Percentiles rank a stretch among this genome's conserved stretches.
phyloP scores from a whole-genome alignment of 164 flowering plant species.

The Magnolia changhungtana region DNA sequence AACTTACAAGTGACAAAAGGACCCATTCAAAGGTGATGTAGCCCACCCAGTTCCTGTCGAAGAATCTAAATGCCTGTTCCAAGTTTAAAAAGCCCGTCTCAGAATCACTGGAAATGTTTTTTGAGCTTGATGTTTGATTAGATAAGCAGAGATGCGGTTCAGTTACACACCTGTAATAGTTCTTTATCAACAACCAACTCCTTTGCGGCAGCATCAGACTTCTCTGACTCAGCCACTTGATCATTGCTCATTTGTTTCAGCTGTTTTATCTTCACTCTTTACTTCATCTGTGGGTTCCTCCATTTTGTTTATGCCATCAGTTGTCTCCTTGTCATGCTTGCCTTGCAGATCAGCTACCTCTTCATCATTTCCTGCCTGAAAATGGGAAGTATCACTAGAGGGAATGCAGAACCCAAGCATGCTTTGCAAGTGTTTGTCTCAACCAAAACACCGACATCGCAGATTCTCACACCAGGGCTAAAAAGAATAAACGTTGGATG shows the following conservation, averaged over 20 bases:
- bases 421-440: background rate
- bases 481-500: too few species aligned
- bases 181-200: slow-evolving; percentile 59
- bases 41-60: slow-evolving; percentile 83
- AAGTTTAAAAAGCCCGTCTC: slow-evolving; percentile 1
- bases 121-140: background rate
- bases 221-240: slow-evolving; percentile 32
- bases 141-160: background rate
- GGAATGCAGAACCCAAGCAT: background rate
- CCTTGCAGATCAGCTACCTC: slow-evolving; percentile 24
- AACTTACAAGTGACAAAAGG: background rate
- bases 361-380: slow-evolving; percentile 31
- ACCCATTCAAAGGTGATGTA: slow-evolving; percentile 30
- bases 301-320: slow-evolving; percentile 20
- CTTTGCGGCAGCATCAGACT: slow-evolving; percentile 24
- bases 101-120: background rate
- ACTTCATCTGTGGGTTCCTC: slow-evolving; percentile 26
- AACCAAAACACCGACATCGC: too few species aligned
- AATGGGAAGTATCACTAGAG: background rate
- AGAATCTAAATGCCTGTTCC: slow-evolving; percentile 88
- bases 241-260: slow-evolving; percentile 23
- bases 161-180: slow-evolving; percentile 52
- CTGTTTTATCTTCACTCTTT: slow-evolving; percentile 13
- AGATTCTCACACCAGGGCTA: too few species aligned
- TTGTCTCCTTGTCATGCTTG: slow-evolving; percentile 24